Base-by-base conservation (phyloP, 108 stramenopile genomes). In the Fistulifera solaris region DNA sequence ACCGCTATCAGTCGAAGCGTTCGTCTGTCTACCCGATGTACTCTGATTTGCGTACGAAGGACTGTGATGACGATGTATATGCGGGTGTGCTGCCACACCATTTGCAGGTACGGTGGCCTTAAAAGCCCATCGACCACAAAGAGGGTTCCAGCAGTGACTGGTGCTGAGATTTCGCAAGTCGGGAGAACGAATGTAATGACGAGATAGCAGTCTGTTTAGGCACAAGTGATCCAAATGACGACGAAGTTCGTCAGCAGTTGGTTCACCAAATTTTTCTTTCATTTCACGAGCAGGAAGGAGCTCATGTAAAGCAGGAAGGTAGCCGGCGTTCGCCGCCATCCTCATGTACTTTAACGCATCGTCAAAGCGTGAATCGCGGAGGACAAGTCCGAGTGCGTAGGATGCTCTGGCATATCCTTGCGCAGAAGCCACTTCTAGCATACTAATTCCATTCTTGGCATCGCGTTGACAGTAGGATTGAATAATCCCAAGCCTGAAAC, bases 91-190 rank as follows among this genome's bases (percentile, higher is more conserved):
- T 35, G 31, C 31, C 31, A 35, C 8, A 3, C 21, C 15, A 43
- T 21, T 43, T 23, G 21, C 25, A 27, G 56, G 2, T n/a, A 23
- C 38, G 14, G 61, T 56, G 11, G 82, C 78, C 57, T 84, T 86
- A 62, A 83, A 83, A 28, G 87, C 86, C 90, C 90, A 93, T 48
- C 75, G 62, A 27, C 90, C 90, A 55, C 90, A 93, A 28, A 77
- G 55, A 13, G 85, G 78, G 66, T 93, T 89, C 91, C 91, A 93
- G 62, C 91, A 93, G 59, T 93, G 91, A 45, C 77, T 79, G 7
- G 91, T 89, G 48, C 71, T 78, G 42, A 75, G 42, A 48, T 66
- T 68, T 45, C 77, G 67, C 38, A 77, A 54, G 31, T 72, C 67
- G 2, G 72, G 42, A 8, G 77, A 80, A 45, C 70, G 60, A 4